Conservation (phyloP, 495 filamentous ascomycete genomes). For the Aspergillus sclerotioniger region DNA sequence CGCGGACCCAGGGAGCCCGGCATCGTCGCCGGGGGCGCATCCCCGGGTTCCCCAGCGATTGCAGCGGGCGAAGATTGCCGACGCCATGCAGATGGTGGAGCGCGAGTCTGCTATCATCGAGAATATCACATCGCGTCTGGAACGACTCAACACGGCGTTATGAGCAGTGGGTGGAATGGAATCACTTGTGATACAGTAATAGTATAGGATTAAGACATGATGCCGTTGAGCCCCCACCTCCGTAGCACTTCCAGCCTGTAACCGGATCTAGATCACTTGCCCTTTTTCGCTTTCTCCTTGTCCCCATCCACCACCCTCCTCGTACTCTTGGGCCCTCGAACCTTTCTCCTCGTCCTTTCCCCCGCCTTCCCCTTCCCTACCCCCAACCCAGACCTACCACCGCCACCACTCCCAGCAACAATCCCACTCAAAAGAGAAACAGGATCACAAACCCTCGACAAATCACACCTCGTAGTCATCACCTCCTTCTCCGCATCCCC, state of each 20-base stretch:
- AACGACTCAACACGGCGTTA: slow-evolving; percentile 31
- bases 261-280: background rate
- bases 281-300: background rate
- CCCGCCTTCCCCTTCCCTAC: background rate
- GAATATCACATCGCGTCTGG: slow-evolving; percentile 40
- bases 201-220: background rate
- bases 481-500: background rate
- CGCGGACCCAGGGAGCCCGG: slow-evolving; percentile 30
- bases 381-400: background rate
- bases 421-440: background rate
- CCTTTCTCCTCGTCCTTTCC: background rate
- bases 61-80: slow-evolving; percentile 62
- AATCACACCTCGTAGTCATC: background rate
- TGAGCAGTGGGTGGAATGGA: slow-evolving; percentile 2
- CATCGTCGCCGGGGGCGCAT: slow-evolving; percentile 29
- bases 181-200: no score
- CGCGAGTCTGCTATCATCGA: slow-evolving; percentile 56
- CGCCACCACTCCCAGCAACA: background rate
- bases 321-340: background rate
- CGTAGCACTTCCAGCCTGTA: background rate
- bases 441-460: background rate
- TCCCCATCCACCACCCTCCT: background rate
- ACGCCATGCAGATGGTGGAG: slow-evolving; percentile 70
- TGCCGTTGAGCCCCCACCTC: background rate
- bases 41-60: slow-evolving; percentile 63